Evolutionary conservation across 805 yeast species (phyloP).

Genomic region (Yamadazyma tumulicola): DNA sequence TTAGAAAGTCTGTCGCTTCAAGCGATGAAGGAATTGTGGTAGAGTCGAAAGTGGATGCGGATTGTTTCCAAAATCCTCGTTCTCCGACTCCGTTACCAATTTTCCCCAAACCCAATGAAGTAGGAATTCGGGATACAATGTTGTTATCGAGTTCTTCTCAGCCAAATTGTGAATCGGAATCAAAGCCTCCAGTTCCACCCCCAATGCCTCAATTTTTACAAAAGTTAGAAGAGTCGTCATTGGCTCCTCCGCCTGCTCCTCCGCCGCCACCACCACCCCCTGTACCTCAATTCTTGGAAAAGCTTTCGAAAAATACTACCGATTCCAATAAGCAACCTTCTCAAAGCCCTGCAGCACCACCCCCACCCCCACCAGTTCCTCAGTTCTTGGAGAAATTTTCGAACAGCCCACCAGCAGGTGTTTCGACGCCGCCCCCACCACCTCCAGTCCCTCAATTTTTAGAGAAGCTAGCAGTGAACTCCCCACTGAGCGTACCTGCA

Average conservation of each 20-base stretch:
- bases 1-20: neutral
- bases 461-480: neutral
- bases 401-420: slow-evolving; percentile 3
- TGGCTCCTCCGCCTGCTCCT: slow-evolving; percentile 1
- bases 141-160: too few relatives aligned
- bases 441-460: slow-evolving; percentile 18
- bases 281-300: slow-evolving; percentile 7
- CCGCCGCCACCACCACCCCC: slow-evolving; percentile 19
- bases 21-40: too few relatives aligned
- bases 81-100: slow-evolving; percentile 7
- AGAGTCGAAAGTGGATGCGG: slow-evolving; percentile 1
- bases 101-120: neutral
- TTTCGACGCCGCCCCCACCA: slow-evolving; percentile 19
- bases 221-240: too few relatives aligned
- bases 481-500: slow-evolving; percentile 11
- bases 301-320: neutral
- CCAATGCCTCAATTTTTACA: slow-evolving; percentile 15
- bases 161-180: too few relatives aligned
- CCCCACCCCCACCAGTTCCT: slow-evolving; percentile 29
- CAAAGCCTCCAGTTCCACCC: slow-evolving; percentile 19
- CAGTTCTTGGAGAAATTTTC: slow-evolving; percentile 7
- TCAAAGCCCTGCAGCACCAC: slow-evolving; percentile 5
- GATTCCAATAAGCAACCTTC: neutral
- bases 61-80: slow-evolving; percentile 5
- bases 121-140: too few relatives aligned